Evolutionary conservation across 345 rosid genomes (phyloP), one percentile per base, ranked within the genome.

Genomic region (Rhizophora mangle): DNA sequence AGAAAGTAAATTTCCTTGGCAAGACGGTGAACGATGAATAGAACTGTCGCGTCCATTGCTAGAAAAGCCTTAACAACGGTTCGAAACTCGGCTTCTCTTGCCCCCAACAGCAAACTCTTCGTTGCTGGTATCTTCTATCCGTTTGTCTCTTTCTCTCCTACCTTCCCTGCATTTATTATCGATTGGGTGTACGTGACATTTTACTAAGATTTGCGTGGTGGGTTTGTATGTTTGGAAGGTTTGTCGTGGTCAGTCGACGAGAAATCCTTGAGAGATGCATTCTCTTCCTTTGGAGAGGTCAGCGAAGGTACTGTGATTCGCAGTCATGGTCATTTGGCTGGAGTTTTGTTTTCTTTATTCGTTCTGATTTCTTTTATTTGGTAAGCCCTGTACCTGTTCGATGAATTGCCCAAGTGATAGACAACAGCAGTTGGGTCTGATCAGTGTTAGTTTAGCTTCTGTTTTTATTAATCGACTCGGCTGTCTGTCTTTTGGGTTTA

Each of bases 161-260:
- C 16, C 13, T 29, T 5, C 30, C 22, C 60, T 21, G 30, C 1
- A 24, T 27, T 22, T 15, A 56, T 56, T 0, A 22, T 56, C 30
- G 11, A 10, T 15, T 10, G 5, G 30, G 30, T 24, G 60, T 9
- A 8, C 16, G 6, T 24, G 16, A 27, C 36, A 61, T 6, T 10
- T 30, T 16, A 8, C 52, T 39, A 9, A 39, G 46, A 39, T 39
- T 43, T 43, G 18, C 49, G 18, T 15, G 0, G 49, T 54, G 76
- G 6, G 4, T 69, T 60, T 53, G 43, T 72, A 58, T 57, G 8
- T 15, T 11, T 64, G 66, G 75, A 71, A 92, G 98, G 98, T 21
- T 74, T 90, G 72, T 92, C 98, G 0, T 85, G 85, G 89, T 85
- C 91, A 5, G 90, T 88, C 26, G 90, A 90, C 46, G 96, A 93